Evolutionary conservation across 2,329 filamentous ascomycete species (phyloP), one percentile per base, ranked within the genome.

Genomic region (Aspergillus melleus): DNA sequence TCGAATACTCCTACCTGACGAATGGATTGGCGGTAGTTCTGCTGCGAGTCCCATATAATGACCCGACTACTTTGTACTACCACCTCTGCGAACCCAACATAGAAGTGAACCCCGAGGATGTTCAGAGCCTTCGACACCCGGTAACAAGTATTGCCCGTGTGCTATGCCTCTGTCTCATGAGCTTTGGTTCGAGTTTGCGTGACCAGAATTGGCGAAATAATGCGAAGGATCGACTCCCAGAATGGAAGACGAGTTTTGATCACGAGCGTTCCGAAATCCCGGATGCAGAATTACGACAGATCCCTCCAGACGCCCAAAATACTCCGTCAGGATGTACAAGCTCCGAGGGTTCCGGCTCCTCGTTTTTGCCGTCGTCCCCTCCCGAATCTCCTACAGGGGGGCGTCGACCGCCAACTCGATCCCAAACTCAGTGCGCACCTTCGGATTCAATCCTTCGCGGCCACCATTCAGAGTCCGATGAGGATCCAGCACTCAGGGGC

Each of bases 231-330:
- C 32, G 5, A 36, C 10, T 36, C 3, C 32, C 10, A 36, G 32
- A 54, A 9, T 71, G 61, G 69, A 49, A 63, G 22, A 66, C 61
- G 0, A 65, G 58, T 54, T 68, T 70, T 55, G 64, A 67, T 10
- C 52, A 67, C 30, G 58, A 55, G 6, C 62, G 50, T 16, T 64
- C 62, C 5, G 52, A 68, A 14, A 69, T 71, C 29, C 62, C 68
- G 12, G 49, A 61, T 24, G 44, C 61, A 49, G 63, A 71, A 53
- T 52, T 66, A 12, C 59, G 61, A 44, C 57, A 66, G 51, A 58
- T 24, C 49, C 20, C 58, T 47, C 58, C 58, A 4, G 16, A 61
- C 57, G 67, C 65, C 9, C 61, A 66, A 39, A 64, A 59, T 52
- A 64, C 58, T 22, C 56, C 42, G 22, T 64, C 63, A 0, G 64